Evolutionary conservation across 495 filamentous ascomycete species (phyloP), one percentile per base, ranked within the genome.

Genomic region (Penicillium psychrofluorescens): DNA sequence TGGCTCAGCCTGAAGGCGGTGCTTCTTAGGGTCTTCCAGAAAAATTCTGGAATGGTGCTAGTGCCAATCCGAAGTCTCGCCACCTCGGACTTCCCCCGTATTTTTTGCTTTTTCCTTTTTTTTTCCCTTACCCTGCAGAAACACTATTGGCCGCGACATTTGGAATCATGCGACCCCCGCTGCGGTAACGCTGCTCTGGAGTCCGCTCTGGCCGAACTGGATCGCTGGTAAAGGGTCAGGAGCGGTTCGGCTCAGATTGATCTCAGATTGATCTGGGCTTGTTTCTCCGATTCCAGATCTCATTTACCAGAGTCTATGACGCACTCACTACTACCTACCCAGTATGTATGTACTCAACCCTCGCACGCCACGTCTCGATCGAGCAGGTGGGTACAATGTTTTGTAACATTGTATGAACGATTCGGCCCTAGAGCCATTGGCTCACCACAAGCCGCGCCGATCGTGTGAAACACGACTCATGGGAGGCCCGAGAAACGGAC

Each of bases 1-100:
- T 41, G 38, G 38, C n/a, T 8, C 7, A n/a, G 7, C 22, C 32
- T 22, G 4, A 11, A 46, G 27, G 34, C 44, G 35, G 43, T 39
- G 47, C 45, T 56, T 62, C 55, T 53, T 61, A 58, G 58, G 38
- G 58, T 43, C 40, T 67, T 67, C 63, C 31, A 57, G 55, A 61
- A 61, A 29, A 28, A 22, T 68, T 68, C 64, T 58, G 44, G 58
- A 66, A 63, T 46, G 35, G 33, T 66, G 64, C 62, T 65, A 59
- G 63, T 41, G 58, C 39, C 15, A 43, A n/a, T 22, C 2, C 22
- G 22, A 11, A 5, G 4, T 15, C 48, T 53, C 34, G 48, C 53
- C 45, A 56, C 49, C 49, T 12, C 38, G 39, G 49, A 43, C 45
- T 39, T 45, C 48, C 40, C 40, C 49, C 49, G 44, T 38, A 28